Percentiles rank a stretch among this genome's conserved stretches.
phyloP scores from a whole-genome alignment of 805 yeast genomes.

The Saccharomyces mikatae region DNA sequence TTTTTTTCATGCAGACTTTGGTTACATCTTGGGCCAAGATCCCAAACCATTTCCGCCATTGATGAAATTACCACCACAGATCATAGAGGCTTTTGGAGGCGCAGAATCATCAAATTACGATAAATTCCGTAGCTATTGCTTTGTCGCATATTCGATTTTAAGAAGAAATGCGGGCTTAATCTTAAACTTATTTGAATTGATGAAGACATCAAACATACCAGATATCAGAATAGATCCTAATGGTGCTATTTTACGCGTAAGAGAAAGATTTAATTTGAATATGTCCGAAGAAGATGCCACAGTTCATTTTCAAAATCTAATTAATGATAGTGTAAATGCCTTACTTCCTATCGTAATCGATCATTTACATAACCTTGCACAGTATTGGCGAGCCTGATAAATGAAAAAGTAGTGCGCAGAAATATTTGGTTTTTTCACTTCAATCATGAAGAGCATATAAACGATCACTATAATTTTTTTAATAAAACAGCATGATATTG shows the following conservation, averaged over 20 bases:
- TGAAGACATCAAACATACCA: conserved; percentile 90
- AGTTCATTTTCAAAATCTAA: conserved; percentile 84
- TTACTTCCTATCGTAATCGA: conserved; percentile 92
- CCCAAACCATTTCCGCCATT: conserved; percentile 98
- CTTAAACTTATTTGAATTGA: conserved; percentile 80
- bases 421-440: not conserved
- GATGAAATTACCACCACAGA: conserved; percentile 95
- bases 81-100: conserved; percentile 98
- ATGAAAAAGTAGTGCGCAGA: not conserved
- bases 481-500: not conserved
- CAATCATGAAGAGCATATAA: not conserved
- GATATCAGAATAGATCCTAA: conserved; percentile 78
- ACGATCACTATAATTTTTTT: not conserved
- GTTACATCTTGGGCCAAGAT: conserved; percentile 91
- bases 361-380: conserved; percentile 89
- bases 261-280: conserved; percentile 88
- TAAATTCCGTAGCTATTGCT: conserved; percentile 85
- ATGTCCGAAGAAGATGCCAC: conserved; percentile 96
- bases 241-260: conserved; percentile 82
- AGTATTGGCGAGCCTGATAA: conserved; percentile 86
- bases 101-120: conserved; percentile 75
- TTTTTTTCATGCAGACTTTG: conserved; percentile 97
- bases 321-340: conserved; percentile 91
- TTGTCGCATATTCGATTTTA: conserved; percentile 84
- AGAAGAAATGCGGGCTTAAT: conserved; percentile 86